phyloP scores from a whole-genome alignment of 2,329 filamentous ascomycete species.

The Pleurostoma richardsiae region DNA sequence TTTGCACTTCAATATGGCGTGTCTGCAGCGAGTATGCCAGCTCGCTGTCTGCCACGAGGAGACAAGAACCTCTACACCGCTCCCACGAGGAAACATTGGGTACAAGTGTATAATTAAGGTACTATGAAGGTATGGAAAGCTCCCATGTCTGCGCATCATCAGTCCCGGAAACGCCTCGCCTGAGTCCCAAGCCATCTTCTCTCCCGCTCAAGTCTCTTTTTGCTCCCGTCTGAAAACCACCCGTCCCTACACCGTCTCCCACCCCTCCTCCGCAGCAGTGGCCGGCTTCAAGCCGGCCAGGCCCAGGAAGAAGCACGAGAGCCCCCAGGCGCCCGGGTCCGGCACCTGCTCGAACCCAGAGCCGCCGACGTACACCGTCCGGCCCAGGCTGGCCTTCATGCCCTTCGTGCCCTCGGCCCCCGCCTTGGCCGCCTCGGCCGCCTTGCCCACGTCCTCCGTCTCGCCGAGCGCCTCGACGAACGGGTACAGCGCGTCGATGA shows the following conservation, averaged over 20 bases:
- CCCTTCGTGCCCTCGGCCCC: constrained; percentile 83
- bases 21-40: no score
- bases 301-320: constrained; percentile 78
- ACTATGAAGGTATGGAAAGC: no score
- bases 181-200: no score
- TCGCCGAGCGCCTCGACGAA: constrained; percentile 70
- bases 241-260: constrained; percentile 19
- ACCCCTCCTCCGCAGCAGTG: constrained; percentile 26
- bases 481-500: constrained; percentile 84
- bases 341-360: constrained; percentile 65
- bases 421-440: constrained; percentile 68
- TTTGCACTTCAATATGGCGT: no score
- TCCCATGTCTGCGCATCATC: no score
- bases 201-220: no score
- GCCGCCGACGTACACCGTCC: constrained; percentile 78
- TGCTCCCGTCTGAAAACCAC: no score
- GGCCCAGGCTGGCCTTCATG: constrained; percentile 84
- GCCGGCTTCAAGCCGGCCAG: constrained; percentile 53
- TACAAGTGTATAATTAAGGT: no score
- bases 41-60: no score
- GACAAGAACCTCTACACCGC: no score
- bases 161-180: no score
- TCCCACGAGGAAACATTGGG: no score
- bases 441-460: constrained; percentile 63
- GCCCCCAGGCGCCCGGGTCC: constrained; percentile 64